A percentile compares a stretch with the other conserved stretches of the same genome.
These are phyloP conservation scores for Floccularia luteovirens DNA, from an alignment of 768 basidiomycete genomes.

Conservation along the genomic window DNA sequence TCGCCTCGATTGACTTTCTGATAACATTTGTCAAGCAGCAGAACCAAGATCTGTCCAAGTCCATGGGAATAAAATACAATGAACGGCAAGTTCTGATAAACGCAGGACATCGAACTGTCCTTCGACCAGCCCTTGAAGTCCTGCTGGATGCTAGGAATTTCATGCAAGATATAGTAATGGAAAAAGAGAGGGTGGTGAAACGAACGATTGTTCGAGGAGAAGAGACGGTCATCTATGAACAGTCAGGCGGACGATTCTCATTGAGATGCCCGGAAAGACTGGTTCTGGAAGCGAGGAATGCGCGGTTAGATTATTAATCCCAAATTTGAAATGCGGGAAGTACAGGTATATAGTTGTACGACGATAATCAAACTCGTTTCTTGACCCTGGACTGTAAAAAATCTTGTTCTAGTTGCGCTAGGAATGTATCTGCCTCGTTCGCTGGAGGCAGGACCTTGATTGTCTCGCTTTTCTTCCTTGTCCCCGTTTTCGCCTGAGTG, in stretches of 20 bases:
- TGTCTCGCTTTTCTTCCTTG: conserved; percentile 16
- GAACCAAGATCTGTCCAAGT: conserved; percentile 6
- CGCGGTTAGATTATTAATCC: background rate
- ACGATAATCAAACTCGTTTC: conserved; percentile 9
- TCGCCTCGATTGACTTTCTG: conserved; percentile 33
- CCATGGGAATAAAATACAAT: background rate
- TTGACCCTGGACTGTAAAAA: conserved; percentile 31
- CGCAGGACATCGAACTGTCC: conserved; percentile 40
- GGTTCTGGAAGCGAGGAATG: conserved; percentile 24
- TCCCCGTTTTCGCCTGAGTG: conserved; percentile 4
- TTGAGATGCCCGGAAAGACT: conserved; percentile 42
- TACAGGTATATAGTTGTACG: too few relatives aligned
- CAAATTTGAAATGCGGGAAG: too few relatives aligned
- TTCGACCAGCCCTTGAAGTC: conserved; percentile 37
- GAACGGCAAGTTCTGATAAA: conserved; percentile 31
- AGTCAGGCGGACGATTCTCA: conserved; percentile 32
- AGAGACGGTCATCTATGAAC: conserved; percentile 34
- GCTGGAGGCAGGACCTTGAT: conserved; percentile 8
- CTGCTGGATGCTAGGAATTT: conserved; percentile 32
- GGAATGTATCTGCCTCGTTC: conserved; percentile 53
- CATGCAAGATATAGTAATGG: conserved; percentile 38
- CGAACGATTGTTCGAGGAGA: conserved; percentile 25
- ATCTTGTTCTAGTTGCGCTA: conserved; percentile 60
- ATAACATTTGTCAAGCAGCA: conserved; percentile 29
- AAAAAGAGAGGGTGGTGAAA: conserved; percentile 24